Evolutionary conservation across 176 grass and related monocot species (phyloP), one percentile per base, ranked within the genome.

Genomic region (Eleusine coracana): DNA sequence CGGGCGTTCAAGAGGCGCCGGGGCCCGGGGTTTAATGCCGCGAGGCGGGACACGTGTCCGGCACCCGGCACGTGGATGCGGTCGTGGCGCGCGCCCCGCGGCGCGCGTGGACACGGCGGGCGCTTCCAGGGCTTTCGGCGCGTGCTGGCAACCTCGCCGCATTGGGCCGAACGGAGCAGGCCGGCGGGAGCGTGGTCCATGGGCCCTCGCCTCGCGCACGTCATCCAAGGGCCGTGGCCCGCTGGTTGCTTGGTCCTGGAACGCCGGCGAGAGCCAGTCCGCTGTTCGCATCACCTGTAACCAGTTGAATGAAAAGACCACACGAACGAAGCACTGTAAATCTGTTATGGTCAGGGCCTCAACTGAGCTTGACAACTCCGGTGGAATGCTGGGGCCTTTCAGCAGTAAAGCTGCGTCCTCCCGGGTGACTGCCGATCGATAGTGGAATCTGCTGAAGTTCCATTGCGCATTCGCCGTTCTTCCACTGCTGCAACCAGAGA

Each of bases 21-120:
- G 55, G 4, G 29, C 21, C 21, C 60, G 23, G 71, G 31, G 55
- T 71, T 71, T 85, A 84, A 49, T 62, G 79, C 51, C 4, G 52
- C 68, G 68, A 68, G 25, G 66, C 41, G 46, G 36, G 29, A 59
- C 85, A 66, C 77, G 77, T 75, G 85, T 20, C 7, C 1, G 25
- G 0, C 12, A 18, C 16, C 11, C 16, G 61, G 70, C 77, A 68
- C 77, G 59, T 66, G 70, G 71, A 74, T 54, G 20, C 73, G 23
- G 63, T 66, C 68, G 84, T 86, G 76, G 76, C 84, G 68, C 23
- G n/a, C 31, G 36, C 52, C 5, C 40, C 66, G 66, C 27, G 64
- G 4, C 16, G 70, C 29, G 56, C 70, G 58, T 65, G 71, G 77
- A 69, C 81, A 27, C 40, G 25, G 49, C 15, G 61, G 13, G 5